phyloP scores from a whole-genome alignment of 352 stramenopile species.

The Globisporangium echinulatum region DNA sequence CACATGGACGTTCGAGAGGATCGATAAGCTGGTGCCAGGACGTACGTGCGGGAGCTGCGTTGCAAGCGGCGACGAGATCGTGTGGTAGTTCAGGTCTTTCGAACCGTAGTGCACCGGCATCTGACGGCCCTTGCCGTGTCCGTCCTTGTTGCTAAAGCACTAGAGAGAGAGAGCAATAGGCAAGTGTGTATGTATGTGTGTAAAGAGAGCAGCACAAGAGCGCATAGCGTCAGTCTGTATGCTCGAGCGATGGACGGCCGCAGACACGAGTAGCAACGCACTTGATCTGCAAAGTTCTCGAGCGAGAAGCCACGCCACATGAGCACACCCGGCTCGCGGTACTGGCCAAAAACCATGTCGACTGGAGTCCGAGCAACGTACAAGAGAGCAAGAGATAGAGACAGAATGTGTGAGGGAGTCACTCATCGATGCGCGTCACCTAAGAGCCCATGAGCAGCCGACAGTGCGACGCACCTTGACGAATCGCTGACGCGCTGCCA shows the following conservation, averaged over 20 bases:
- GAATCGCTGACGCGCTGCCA: constrained; percentile 89
- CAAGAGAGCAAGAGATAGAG: not conserved
- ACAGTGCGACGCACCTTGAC: constrained; percentile 19
- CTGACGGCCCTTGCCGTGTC: constrained; percentile 94
- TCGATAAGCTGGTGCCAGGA: not conserved
- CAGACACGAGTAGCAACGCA: constrained; percentile 5
- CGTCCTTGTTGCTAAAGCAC: constrained; percentile 95
- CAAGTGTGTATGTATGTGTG: not conserved
- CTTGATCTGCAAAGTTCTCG: constrained; percentile 95
- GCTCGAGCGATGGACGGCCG: no score
- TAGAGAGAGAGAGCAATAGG: constrained; percentile 5
- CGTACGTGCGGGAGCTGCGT: constrained; percentile 94
- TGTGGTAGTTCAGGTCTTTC: constrained; percentile 94
- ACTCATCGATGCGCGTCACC: no score
- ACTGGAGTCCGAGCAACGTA: constrained; percentile 7
- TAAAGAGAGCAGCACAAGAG: no score
- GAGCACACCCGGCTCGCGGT: constrained; percentile 95
- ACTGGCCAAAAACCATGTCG: constrained; percentile 97
- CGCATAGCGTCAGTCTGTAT: no score
- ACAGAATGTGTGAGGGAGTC: not conserved
- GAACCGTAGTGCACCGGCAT: constrained; percentile 99
- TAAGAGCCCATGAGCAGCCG: not conserved
- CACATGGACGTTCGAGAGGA: not conserved
- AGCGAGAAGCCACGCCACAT: constrained; percentile 98
- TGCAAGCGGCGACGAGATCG: constrained; percentile 94